Evolutionary conservation across 139 green algal species (phyloP).

Genomic region (Tetratostichococcus sp.): DNA sequence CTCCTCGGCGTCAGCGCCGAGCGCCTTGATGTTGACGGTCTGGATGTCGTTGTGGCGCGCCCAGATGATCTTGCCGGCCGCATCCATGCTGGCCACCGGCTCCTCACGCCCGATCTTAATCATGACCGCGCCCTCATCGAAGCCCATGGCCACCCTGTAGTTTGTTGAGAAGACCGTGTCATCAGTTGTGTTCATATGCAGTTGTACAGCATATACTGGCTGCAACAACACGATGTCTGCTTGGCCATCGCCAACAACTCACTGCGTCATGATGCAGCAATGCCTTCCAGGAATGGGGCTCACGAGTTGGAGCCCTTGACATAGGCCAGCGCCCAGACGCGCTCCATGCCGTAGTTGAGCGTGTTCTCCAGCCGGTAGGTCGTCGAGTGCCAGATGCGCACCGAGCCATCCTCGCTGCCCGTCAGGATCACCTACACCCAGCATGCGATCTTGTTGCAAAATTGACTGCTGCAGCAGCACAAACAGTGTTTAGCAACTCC

Average conservation of each 20-base stretch:
- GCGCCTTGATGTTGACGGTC: constrained; percentile 81
- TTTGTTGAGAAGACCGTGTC: too few species aligned
- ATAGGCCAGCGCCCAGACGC: constrained; percentile 86
- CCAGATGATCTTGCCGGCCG: constrained; percentile 93
- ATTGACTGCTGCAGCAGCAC: too few species aligned
- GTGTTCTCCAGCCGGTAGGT: constrained; percentile 94
- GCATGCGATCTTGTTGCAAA: too few species aligned
- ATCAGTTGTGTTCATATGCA: too few species aligned
- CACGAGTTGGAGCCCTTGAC: constrained; percentile 83
- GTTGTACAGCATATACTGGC: too few species aligned
- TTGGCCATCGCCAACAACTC: too few species aligned
- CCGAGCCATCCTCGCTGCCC: constrained; percentile 90
- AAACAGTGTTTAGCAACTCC: too few species aligned
- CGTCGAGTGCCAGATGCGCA: constrained; percentile 95
- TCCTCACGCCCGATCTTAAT: constrained; percentile 95
- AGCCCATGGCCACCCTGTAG: constrained; percentile 75
- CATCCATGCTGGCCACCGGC: constrained; percentile 97
- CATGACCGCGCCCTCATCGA: constrained; percentile 92
- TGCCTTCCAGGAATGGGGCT: neutral
- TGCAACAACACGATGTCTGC: too few species aligned
- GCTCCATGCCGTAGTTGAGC: constrained; percentile 96
- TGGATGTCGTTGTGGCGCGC: constrained; percentile 90
- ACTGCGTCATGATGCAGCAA: neutral
- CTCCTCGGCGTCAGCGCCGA: constrained; percentile 65
- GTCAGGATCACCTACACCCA: constrained; percentile 76